phyloP scores from a whole-genome alignment of 1,284 basidiomycete species.

The Tremellales sp. region DNA sequence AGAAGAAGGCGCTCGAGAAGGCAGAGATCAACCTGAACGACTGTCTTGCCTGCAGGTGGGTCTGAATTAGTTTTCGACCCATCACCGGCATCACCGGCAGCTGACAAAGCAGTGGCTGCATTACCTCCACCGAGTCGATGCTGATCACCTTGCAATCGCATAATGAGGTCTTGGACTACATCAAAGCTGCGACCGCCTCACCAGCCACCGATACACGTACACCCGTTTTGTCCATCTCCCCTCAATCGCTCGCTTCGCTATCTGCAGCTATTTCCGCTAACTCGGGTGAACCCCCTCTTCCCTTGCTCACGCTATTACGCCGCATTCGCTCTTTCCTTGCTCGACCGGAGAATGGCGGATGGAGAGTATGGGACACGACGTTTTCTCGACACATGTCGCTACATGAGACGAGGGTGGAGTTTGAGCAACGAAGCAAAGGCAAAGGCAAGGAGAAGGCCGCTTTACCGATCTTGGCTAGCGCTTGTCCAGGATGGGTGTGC shows the following conservation, averaged over 20 bases:
- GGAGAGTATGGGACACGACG: slow-evolving; percentile 83
- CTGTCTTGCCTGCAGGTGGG: slow-evolving; percentile 59
- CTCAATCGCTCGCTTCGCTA: slow-evolving; percentile 87
- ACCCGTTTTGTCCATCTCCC: slow-evolving; percentile 80
- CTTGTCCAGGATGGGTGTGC: slow-evolving; percentile 98
- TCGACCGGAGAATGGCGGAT: slow-evolving; percentile 28
- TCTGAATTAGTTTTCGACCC: slow-evolving; percentile 9
- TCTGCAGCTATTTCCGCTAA: slow-evolving; percentile 61
- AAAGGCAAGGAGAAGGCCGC: slow-evolving; percentile 25
- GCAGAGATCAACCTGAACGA: slow-evolving; percentile 95
- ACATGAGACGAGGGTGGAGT: slow-evolving; percentile 77
- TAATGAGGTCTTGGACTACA: slow-evolving; percentile 76
- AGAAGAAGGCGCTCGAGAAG: slow-evolving; percentile 67
- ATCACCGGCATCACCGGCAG: not conserved
- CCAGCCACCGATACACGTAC: slow-evolving; percentile 51
- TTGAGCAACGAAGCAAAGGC: slow-evolving; percentile 60
- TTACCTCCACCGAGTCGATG: slow-evolving; percentile 95
- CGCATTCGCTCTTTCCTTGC: slow-evolving; percentile 62
- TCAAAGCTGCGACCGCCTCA: slow-evolving; percentile 52
- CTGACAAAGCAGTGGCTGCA: slow-evolving; percentile 71
- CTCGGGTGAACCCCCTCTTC: slow-evolving; percentile 39
- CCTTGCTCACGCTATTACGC: slow-evolving; percentile 60
- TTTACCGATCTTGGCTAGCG: slow-evolving; percentile 88
- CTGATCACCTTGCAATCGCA: slow-evolving; percentile 97
- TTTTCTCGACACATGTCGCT: slow-evolving; percentile 87